Evolutionary conservation across 805 yeast species (phyloP).

Genomic region (Lipomyces sp.): DNA sequence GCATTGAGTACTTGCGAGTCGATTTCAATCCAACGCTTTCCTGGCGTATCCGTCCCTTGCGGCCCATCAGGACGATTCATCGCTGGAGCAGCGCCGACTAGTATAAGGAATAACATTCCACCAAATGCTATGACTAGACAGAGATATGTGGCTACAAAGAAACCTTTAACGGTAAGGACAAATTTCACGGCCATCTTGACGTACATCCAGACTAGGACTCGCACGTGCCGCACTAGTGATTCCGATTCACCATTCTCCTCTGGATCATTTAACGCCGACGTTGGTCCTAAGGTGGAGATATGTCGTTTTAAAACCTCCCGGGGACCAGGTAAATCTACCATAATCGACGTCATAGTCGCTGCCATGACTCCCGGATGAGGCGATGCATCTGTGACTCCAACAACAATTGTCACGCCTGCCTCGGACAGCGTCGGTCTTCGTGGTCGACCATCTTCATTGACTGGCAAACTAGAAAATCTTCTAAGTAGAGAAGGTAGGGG

Average conservation of each 20-base stretch:
- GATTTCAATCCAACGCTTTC: conserved; percentile 38
- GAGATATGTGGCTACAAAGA: conserved; percentile 30
- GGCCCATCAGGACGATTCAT: conserved; percentile 34
- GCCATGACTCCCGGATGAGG: conserved; percentile 36
- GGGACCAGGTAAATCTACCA: conserved; percentile 27
- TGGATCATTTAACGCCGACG: not conserved
- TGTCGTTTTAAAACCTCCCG: conserved; percentile 15
- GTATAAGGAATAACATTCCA: conserved; percentile 38
- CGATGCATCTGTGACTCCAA: conserved; percentile 27
- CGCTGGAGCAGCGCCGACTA: conserved; percentile 38
- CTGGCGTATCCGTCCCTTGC: conserved; percentile 30
- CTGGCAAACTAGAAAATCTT: conserved; percentile 7
- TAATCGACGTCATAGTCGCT: conserved; percentile 9
- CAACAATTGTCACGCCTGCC: conserved; percentile 22
- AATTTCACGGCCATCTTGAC: conserved; percentile 13
- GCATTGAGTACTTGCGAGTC: conserved; percentile 38
- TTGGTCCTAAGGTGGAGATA: not conserved
- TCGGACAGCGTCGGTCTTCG: conserved; percentile 27
- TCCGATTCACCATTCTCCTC: not conserved
- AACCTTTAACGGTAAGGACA: conserved; percentile 29
- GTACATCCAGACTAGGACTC: conserved; percentile 13
- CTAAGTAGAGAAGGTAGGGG: conserved; percentile 18
- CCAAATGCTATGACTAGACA: conserved; percentile 37
- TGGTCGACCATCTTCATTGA: conserved; percentile 8
- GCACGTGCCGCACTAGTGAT: conserved; percentile 1